Base-by-base conservation (phyloP, 108 stramenopile genomes). In the Stephanodiscus triporus region DNA sequence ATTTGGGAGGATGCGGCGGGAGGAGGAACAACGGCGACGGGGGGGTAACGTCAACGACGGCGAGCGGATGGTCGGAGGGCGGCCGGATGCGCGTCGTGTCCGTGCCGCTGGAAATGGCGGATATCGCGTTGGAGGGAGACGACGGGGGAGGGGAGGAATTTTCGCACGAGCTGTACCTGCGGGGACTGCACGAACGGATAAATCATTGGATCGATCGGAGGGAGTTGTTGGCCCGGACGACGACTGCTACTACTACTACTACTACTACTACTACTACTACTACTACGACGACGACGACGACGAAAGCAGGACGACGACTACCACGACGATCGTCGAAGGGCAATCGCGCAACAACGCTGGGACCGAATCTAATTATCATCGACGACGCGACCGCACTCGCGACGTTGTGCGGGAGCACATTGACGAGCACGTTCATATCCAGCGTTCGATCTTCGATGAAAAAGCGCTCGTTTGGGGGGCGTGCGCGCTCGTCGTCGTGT, bases 371-470 rank as follows among this genome's bases (percentile, higher is more conserved):
- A 17, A 78, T 93, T 42, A 60, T 93, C 30, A 38, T 91, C 55
- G 92, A 93, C 65, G 85, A 89, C 63, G 74, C 76, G 20, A 84
- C 89, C n/a, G 67, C 85, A 13, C 55, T 93, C 38, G 84, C 82
- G 5, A 63, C 75, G 13, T 55, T 90, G 2, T 24, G 89, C 26
- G 85, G 88, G 14, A 80, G 82, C 26, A 51, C 42, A 23, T 66
- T 89, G 48, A 60, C 84, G 17, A 87, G 83, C 43, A 57, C 63
- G 42, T 87, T 92, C 48, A 38, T 90, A n/a, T 75, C 68, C 16
- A 60, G 59, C 49, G 68, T 86, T 40, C 30, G 59, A 26, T 79
- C 82, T 49, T 64, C 87, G n/a, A 42, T 81, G 45, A 57, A 54
- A 13, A 71, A 29, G 11, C 70, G 54, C 24, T 34, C 66, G 7